Evolutionary conservation across 352 stramenopile species (phyloP), one percentile per base, ranked within the genome.

Genomic region (Globisporangium yorkense): DNA sequence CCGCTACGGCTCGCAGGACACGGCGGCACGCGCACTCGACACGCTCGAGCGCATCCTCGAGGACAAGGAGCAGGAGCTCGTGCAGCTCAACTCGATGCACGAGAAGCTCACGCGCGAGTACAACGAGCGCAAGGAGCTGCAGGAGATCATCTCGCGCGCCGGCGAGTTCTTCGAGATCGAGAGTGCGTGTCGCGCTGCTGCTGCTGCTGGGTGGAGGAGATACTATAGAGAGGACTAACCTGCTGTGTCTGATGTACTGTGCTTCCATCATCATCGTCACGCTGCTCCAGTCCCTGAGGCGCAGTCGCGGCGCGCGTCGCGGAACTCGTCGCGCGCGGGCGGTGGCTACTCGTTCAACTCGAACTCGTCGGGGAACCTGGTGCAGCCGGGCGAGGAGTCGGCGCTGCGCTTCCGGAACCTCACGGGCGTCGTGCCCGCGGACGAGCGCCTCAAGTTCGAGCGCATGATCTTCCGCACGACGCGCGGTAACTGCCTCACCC

Each of bases 391-490:
- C 10, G 75, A 79, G 9, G 62, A 80, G 46, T 76, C 69, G 15
- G 62, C 65, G 41, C 87, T 98, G 74, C 78, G 92, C 10, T 98
- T 98, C 73, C 91, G 86, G 18, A 96, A 90, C 68, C 92, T 98
- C 52, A 98, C 92, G 50, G 96, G 96, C 9, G 93, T 98, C 1
- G 86, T 99, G 18, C 80, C 88, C 0, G 90, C 87, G 4, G 92
- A 98, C 63, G 94, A 99, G 64, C 87, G 92, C 21, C 67, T 91
- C 51, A 96, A 97, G 62, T 99, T 99, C 67, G 96, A 99, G 70
- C 77, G 97, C 43, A 99, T 99, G 96, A 87, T 99, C 56, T 99
- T 99, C 78, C 95, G 97, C 41, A 96, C 92, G 31, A 99, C 97
- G 20, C 87, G 97, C n/a, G 96, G 97, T 58, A 99, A 99, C 77